A percentile compares a stretch with the other conserved stretches of the same genome.
Conservation (phyloP, 1,284 basidiomycete species). For the Leccinum ponderosum region DNA sequence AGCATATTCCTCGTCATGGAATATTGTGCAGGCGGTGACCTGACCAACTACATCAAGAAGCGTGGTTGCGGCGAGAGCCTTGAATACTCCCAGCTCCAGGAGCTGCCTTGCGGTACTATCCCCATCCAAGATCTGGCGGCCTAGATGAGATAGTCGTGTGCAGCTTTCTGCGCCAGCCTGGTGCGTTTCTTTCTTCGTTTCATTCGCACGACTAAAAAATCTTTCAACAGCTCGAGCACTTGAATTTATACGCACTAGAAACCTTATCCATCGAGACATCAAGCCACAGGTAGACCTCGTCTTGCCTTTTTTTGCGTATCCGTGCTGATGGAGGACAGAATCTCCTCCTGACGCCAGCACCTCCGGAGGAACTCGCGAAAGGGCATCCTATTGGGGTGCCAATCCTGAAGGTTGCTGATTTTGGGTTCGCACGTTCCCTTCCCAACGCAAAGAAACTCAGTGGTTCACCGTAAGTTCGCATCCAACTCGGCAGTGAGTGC, state of each 20-base stretch:
- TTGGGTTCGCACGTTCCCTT: conserved; percentile 94
- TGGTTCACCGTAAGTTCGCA: conserved; percentile 81
- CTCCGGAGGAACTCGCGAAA: conserved; percentile 73
- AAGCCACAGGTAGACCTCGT: conserved; percentile 78
- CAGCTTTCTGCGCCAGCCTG: conserved; percentile 91
- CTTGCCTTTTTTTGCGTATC: background rate
- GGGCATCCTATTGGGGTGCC: conserved; percentile 93
- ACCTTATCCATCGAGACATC: conserved; percentile 96
- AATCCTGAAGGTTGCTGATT: conserved; percentile 94
- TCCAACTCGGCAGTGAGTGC: background rate
- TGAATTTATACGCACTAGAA: conserved; percentile 86
- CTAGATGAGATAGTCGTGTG: conserved; percentile 90
- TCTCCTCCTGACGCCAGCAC: conserved; percentile 84
- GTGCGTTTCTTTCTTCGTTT: conserved; percentile 42
- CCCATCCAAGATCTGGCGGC: conserved; percentile 89
- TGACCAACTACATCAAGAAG: conserved; percentile 96
- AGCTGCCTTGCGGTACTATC: conserved; percentile 78
- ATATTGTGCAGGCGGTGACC: conserved; percentile 93
- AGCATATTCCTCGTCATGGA: conserved; percentile 99
- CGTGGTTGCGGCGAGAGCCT: conserved; percentile 84
- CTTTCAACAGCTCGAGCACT: conserved; percentile 79
- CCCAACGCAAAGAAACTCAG: conserved; percentile 94
- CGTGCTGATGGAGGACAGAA: conserved; percentile 55
- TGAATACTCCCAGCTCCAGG: conserved; percentile 72
- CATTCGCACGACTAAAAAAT: conserved; percentile 27